These are phyloP conservation scores for Aureobasidium sp. DNA, from an alignment of 2,329 filamentous ascomycete genomes.

Conservation along the genomic window DNA sequence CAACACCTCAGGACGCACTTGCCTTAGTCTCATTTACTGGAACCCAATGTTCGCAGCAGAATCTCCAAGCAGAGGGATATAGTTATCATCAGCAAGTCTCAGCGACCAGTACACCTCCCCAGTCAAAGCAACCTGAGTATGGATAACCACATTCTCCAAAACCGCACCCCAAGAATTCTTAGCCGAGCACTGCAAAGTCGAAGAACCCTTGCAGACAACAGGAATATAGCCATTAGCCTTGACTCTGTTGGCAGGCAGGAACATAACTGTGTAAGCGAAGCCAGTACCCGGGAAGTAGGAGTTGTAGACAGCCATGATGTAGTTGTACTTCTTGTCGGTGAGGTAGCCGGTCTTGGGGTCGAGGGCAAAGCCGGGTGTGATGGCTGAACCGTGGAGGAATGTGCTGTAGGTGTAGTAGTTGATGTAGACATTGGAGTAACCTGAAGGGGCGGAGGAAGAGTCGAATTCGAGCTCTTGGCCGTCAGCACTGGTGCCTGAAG, in stretches of 20 bases:
- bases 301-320: slow-evolving; percentile 4
- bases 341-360: neutral
- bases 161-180: neutral
- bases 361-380: neutral
- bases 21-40: neutral
- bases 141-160: neutral
- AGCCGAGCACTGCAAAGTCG: neutral
- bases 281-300: neutral
- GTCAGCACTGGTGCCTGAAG: neutral
- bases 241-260: neutral
- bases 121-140: neutral
- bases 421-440: neutral
- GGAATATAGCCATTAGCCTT: neutral
- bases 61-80: neutral
- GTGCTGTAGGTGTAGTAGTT: neutral
- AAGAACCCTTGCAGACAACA: neutral
- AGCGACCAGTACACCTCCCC: neutral
- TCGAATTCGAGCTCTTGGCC: slow-evolving; percentile 1
- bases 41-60: neutral
- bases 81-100: neutral
- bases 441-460: neutral
- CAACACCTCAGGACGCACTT: no score
- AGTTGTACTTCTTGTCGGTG: neutral
- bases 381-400: neutral
- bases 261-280: neutral